These are phyloP conservation scores for Cryptococcus sp. DNA, from an alignment of 1,284 basidiomycete genomes.

Conservation along the genomic window DNA sequence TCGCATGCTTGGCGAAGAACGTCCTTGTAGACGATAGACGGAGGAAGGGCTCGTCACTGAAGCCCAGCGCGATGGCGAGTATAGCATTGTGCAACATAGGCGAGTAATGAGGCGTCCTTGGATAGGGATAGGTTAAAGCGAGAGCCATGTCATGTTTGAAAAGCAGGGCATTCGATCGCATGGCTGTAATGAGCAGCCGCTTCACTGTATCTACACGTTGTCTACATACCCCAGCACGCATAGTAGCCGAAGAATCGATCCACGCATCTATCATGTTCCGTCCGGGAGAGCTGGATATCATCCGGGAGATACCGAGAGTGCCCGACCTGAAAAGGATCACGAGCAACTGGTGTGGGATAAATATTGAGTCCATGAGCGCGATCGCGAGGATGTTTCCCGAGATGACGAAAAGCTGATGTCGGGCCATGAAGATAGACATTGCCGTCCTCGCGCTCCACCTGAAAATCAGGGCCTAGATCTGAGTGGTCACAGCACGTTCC, in stretches of 20 bases:
- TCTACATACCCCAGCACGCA: conserved; percentile 23
- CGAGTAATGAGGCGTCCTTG: conserved; percentile 58
- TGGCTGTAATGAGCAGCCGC: too few species aligned
- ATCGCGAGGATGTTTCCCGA: conserved; percentile 14
- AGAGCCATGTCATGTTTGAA: conserved; percentile 20
- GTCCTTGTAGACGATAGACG: conserved; percentile 52
- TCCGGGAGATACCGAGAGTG: conserved; percentile 17
- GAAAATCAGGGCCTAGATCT: too few species aligned
- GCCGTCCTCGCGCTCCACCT: conserved; percentile 23
- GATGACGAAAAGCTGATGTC: conserved; percentile 26
- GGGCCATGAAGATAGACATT: conserved; percentile 27
- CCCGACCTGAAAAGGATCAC: conserved; percentile 6
- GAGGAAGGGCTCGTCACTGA: conserved; percentile 57
- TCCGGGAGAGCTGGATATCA: conserved; percentile 15
- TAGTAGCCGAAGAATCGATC: conserved; percentile 29
- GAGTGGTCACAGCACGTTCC: not conserved
- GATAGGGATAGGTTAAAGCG: conserved; percentile 24
- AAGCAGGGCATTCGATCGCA: conserved; percentile 20
- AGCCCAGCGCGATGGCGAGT: conserved; percentile 58
- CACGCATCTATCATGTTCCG: conserved; percentile 20
- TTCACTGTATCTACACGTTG: not conserved
- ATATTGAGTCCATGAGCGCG: not conserved
- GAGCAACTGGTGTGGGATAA: conserved; percentile 3
- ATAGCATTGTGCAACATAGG: conserved; percentile 67
- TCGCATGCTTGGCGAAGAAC: conserved; percentile 56